phyloP scores from a whole-genome alignment of 1,284 basidiomycete genomes.

The Vanrija sp. region DNA sequence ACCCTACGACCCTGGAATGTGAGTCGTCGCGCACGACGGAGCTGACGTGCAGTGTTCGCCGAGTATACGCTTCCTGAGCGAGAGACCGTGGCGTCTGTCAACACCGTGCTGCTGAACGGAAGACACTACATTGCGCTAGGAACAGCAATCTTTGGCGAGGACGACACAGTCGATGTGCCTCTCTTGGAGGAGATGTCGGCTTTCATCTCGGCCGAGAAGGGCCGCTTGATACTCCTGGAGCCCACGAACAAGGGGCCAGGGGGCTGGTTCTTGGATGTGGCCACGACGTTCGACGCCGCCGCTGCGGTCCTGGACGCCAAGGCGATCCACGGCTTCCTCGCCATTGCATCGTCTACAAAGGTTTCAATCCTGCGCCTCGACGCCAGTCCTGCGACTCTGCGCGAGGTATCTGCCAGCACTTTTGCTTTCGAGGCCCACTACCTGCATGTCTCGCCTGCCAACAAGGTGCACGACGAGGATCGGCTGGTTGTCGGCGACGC shows the following conservation, averaged over 20 bases:
- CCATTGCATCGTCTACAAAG: constrained; percentile 69
- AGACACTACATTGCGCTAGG: constrained; percentile 40
- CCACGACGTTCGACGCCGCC: constrained; percentile 10
- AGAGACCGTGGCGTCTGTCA: constrained; percentile 33
- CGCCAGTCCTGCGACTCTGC: constrained; percentile 33
- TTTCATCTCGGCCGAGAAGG: constrained; percentile 27
- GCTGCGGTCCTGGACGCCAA: constrained; percentile 42
- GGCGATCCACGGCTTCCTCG: constrained; percentile 44
- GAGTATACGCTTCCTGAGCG: constrained; percentile 21
- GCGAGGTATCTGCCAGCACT: constrained; percentile 61
- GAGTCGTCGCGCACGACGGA: constrained; percentile 29
- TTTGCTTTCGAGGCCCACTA: constrained; percentile 69
- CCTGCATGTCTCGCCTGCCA: constrained; percentile 40
- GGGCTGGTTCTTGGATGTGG: constrained; percentile 21
- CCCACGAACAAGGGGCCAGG: constrained; percentile 1
- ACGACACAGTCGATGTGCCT: constrained; percentile 29
- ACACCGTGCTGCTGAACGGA: constrained; percentile 27
- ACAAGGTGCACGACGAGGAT: constrained; percentile 49
- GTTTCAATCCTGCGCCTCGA: constrained; percentile 30
- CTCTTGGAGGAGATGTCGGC: constrained; percentile 20
- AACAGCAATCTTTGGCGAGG: constrained; percentile 33
- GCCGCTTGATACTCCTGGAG: constrained; percentile 38
- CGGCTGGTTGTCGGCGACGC: constrained; percentile 69
- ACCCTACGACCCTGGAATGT: constrained; percentile 65
- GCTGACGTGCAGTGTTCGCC: constrained; percentile 23